Evolutionary conservation across 1,139 yeast genomes (phyloP).

Genomic region (Kluyveromyces sp.): DNA sequence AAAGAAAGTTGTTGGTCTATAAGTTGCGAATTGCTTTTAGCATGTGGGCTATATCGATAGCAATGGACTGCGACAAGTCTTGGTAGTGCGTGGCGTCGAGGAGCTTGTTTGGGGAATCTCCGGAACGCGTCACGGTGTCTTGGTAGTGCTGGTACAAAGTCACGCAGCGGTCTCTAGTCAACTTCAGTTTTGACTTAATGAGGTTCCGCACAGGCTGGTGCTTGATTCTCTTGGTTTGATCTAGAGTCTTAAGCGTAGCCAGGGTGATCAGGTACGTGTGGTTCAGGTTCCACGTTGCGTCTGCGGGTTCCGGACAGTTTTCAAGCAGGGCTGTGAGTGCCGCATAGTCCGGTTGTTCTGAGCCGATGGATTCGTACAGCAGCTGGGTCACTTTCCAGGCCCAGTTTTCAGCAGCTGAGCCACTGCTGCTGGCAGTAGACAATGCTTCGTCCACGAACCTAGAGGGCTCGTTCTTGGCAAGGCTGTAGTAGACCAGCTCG

Average conservation of each 20-base stretch:
- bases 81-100: neutral
- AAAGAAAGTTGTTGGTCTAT: neutral
- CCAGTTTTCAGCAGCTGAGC: slow-evolving; percentile 15
- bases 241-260: slow-evolving; percentile 31
- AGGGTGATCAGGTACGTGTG: slow-evolving; percentile 23
- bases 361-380: slow-evolving; percentile 12
- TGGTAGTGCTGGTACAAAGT: slow-evolving; percentile 13
- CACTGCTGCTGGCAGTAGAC: neutral
- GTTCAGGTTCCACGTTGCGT: slow-evolving; percentile 19
- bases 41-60: neutral
- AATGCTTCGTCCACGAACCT: slow-evolving; percentile 10
- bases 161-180: slow-evolving; percentile 22
- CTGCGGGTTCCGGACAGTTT: slow-evolving; percentile 2
- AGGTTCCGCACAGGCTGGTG: slow-evolving; percentile 15
- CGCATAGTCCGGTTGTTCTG: slow-evolving; percentile 12
- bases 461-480: slow-evolving; percentile 15
- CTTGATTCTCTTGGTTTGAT: slow-evolving; percentile 27
- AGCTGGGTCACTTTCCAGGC: slow-evolving; percentile 19
- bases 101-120: neutral
- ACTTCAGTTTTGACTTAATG: slow-evolving; percentile 17
- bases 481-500: slow-evolving; percentile 24
- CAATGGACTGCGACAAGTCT: neutral
- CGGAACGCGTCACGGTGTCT: neutral
- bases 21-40: slow-evolving; percentile 4
- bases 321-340: slow-evolving; percentile 9